These are phyloP conservation scores for Paramecium sexaurelia DNA, from an alignment of 73 alveolate species.

Conservation along the genomic window DNA sequence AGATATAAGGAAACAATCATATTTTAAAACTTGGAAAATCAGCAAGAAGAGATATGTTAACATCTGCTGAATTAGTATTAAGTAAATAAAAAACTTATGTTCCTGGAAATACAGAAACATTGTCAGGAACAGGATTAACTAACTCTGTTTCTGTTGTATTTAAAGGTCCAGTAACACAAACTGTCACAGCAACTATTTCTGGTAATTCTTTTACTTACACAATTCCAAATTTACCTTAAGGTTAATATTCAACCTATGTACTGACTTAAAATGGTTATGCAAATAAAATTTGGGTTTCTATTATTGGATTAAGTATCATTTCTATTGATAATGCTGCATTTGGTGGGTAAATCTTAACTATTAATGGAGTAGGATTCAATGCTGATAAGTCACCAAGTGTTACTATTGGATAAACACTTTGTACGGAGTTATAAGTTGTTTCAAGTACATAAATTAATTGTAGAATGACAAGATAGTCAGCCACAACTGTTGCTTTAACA, in stretches of 20 bases:
- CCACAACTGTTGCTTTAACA: not conserved
- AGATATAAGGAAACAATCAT: not conserved
- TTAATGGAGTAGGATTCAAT: constrained; percentile 37
- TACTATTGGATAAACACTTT: not conserved
- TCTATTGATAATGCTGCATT: not conserved
- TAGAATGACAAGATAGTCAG: not conserved
- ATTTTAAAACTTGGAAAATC: constrained; percentile 20
- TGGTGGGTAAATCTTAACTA: constrained; percentile 41
- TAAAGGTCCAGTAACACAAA: not conserved
- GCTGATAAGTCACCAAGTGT: not conserved
- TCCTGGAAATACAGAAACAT: constrained; percentile 16
- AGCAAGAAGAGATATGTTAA: constrained; percentile 33
- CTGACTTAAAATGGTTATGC: constrained; percentile 24
- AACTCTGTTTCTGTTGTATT: not conserved
- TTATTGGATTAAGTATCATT: not conserved
- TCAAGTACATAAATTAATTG: not conserved
- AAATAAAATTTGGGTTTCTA: constrained; percentile 44
- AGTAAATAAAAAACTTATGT: not conserved
- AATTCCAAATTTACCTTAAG: constrained; percentile 34
- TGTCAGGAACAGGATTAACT: constrained; percentile 46
- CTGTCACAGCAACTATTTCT: not conserved
- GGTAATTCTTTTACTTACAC: not conserved
- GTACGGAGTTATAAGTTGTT: not conserved
- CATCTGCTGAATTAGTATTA: constrained; percentile 26
- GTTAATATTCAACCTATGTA: constrained; percentile 19